Percentiles rank a stretch among this genome's conserved stretches.
Conservation (phyloP, 2,329 filamentous ascomycete species). For the Penicillium sp. region DNA sequence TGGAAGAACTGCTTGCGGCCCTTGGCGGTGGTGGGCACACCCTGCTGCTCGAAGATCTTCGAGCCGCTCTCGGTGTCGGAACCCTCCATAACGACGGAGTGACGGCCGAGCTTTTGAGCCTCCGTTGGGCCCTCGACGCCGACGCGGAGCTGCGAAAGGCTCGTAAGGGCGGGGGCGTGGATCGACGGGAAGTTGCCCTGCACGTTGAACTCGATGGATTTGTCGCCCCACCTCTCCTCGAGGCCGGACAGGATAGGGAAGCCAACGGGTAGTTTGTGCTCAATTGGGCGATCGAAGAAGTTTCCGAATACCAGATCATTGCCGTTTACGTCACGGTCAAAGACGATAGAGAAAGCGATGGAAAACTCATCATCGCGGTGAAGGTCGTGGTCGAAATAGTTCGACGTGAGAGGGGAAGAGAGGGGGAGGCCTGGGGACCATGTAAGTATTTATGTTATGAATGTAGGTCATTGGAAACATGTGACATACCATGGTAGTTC, state of each 20-base stretch:
- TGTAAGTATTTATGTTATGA: not conserved
- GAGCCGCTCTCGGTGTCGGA: constrained; percentile 58
- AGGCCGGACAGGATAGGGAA: constrained; percentile 82
- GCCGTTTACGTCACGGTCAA: constrained; percentile 66
- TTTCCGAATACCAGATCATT: constrained; percentile 87
- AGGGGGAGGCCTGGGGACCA: not conserved
- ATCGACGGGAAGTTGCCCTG: constrained; percentile 73
- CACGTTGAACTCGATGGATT: constrained; percentile 78
- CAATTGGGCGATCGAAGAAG: constrained; percentile 89
- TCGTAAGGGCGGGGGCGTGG: constrained; percentile 78
- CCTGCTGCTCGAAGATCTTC: constrained; percentile 46
- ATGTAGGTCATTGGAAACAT: not conserved
- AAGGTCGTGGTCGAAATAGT: constrained; percentile 72
- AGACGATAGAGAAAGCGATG: constrained; percentile 75
- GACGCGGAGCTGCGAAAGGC: constrained; percentile 74
- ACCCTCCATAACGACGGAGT: constrained; percentile 63
- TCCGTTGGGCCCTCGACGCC: constrained; percentile 47
- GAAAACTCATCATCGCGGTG: constrained; percentile 81
- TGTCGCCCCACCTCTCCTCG: constrained; percentile 88
- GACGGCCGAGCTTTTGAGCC: constrained; percentile 37
- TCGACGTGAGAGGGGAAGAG: constrained; percentile 65
- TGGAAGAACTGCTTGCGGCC: constrained; percentile 64
- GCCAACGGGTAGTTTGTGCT: constrained; percentile 80
- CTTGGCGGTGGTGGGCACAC: constrained; percentile 55
- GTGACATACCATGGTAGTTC: constrained; percentile 50